Conservation (phyloP, 345 rosid species). For the Noccaea caerulescens region DNA sequence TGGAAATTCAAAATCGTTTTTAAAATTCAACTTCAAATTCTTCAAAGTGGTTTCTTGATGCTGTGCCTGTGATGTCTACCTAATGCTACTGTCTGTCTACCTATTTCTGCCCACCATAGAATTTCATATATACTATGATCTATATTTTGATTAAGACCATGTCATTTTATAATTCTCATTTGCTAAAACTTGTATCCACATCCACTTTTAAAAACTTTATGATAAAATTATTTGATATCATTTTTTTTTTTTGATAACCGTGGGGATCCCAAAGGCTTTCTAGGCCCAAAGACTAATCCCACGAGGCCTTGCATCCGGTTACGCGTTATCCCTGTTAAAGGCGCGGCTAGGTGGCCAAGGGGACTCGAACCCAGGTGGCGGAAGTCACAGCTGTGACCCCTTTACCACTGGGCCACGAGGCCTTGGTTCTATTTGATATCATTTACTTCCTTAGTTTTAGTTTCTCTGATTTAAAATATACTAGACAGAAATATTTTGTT, state of each 20-base stretch:
- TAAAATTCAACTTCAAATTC: not conserved
- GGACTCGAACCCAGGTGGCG: too few relatives aligned
- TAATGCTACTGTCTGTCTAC: not conserved
- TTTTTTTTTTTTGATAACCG: too few relatives aligned
- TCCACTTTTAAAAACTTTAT: not conserved
- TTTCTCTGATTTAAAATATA: not conserved
- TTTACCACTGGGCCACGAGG: too few relatives aligned
- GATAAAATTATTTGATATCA: not conserved
- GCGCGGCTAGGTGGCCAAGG: too few relatives aligned
- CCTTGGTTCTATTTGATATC: too few relatives aligned
- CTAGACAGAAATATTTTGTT: not conserved
- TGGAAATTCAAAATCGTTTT: constrained; percentile 21
- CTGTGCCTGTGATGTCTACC: not conserved
- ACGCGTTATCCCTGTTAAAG: too few relatives aligned
- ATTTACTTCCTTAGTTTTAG: not conserved
- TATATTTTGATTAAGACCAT: not conserved
- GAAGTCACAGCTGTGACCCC: too few relatives aligned
- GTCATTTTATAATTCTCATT: not conserved
- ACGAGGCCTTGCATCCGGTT: too few relatives aligned
- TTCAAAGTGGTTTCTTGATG: constrained; percentile 8
- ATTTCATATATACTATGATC: not conserved
- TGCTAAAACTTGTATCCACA: not conserved
- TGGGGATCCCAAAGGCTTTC: too few relatives aligned
- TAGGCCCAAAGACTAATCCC: too few relatives aligned
- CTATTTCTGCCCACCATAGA: constrained; percentile 29